Conservation (phyloP, 305 asterid species). For the Withania somnifera region DNA sequence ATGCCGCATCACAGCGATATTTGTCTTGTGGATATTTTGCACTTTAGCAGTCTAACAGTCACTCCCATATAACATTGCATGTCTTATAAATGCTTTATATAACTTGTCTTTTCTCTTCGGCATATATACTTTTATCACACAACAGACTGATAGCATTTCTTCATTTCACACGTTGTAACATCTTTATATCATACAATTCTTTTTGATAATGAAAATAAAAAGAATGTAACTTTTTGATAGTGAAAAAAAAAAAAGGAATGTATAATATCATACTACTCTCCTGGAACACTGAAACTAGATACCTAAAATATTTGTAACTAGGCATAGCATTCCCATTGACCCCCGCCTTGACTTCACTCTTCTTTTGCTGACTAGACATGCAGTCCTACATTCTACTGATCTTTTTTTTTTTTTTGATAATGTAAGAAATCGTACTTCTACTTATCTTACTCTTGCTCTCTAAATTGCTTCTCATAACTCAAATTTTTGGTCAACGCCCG, state of each 20-base stretch:
- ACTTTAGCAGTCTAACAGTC: not conserved
- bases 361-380: not conserved
- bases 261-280: not conserved
- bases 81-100: not conserved
- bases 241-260: not conserved
- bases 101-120: not conserved
- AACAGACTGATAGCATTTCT: not conserved
- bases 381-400: not conserved
- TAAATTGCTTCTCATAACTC: not conserved
- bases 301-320: not conserved
- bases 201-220: not conserved
- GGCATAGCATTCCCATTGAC: not conserved
- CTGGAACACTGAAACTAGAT: not conserved
- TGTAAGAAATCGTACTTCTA: not conserved
- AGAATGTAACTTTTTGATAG: not conserved
- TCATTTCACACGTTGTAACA: not conserved
- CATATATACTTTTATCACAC: not conserved
- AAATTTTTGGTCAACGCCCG: not conserved
- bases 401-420: not conserved
- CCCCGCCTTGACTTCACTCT: not conserved
- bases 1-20: not conserved
- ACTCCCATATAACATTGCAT: not conserved
- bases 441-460: not conserved
- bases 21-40: not conserved
- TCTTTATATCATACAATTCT: not conserved